Base-by-base conservation (phyloP, 257 asterid species). In the Parsonsia alboflavescens region DNA sequence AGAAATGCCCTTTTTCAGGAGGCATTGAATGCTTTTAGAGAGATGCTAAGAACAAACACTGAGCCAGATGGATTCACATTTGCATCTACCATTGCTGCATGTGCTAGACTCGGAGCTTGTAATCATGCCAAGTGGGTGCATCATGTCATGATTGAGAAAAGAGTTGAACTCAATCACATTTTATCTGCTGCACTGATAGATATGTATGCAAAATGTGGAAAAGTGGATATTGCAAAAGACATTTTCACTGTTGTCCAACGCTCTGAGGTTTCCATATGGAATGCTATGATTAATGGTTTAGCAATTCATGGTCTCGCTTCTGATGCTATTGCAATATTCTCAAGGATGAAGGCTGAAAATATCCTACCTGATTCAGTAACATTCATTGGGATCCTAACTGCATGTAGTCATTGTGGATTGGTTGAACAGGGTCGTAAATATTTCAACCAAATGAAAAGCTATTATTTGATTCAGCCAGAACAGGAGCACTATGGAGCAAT, bases 171-270 rank as follows among this genome's bases (percentile, higher is more conserved):
- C 41, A 92, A 90, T 80, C 83, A 82, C 77, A 90, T 90, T 50
- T 76, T 90, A 68, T 84, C 89, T 62, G 86, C 97, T 83, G 97
- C 96, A 19, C 71, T 92, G 7, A 79, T 92, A 36, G 94, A 92
- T 82, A 86, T 92, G 94, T 92, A 89, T 77, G 82, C 97, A 4
- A 89, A 89, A 83, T 92, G 98, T 82, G 98, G 98, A 50, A 83
- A 85, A 75, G 87, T 90, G 53, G 86, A 80, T 63, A 78, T 59
- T 5, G 98, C 96, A 49, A 88, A 82, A 86, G 80, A 82, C 41
- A 73, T 90, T 48, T 92, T 90, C 72, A 57, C 70, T 54, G 73
- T 76, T 62, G 86, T 82, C 53, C 68, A 63, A 52, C 86, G 78
- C 52, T 77, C 63, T 59, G 78, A 90, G 71, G 88, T 87, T 69